Conservation (phyloP, 1,284 basidiomycete genomes). For the Ganoderma meredithae region DNA sequence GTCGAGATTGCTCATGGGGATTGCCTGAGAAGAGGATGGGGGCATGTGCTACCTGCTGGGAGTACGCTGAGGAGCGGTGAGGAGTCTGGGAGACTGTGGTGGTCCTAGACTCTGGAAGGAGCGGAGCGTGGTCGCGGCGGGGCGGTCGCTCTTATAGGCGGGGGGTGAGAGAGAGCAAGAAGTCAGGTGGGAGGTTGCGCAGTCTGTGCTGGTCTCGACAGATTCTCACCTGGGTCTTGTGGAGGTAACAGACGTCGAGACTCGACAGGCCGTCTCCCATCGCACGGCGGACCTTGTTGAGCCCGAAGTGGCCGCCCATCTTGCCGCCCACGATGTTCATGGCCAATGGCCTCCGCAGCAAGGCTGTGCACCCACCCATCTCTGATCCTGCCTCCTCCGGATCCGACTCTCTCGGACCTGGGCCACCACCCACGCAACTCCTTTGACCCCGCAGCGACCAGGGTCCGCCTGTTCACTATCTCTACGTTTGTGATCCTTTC, state of each 20-base stretch:
- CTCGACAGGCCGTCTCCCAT: constrained; percentile 4
- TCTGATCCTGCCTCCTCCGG: neutral
- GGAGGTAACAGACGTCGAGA: neutral
- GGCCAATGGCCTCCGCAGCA: neutral
- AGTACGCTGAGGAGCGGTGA: neutral
- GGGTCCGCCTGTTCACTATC: neutral
- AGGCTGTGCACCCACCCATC: neutral
- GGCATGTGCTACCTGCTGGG: constrained; percentile 1
- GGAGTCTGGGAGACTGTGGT: neutral
- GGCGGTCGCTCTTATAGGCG: constrained; percentile 19
- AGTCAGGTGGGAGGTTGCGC: constrained; percentile 29
- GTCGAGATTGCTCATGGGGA: constrained; percentile 35
- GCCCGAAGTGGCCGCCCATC: neutral
- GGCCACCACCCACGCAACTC: neutral
- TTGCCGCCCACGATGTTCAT: neutral
- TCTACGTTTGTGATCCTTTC: neutral
- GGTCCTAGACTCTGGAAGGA: neutral
- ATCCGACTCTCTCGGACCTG: neutral
- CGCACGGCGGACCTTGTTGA: neutral
- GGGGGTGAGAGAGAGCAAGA: constrained; percentile 22
- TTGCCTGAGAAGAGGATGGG: constrained; percentile 5
- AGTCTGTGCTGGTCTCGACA: constrained; percentile 9
- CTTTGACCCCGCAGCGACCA: neutral
- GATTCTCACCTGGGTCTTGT: neutral
- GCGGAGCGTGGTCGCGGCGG: neutral